phyloP scores from a whole-genome alignment of 73 alveolate species.

The Paramecium pentaurelia region DNA sequence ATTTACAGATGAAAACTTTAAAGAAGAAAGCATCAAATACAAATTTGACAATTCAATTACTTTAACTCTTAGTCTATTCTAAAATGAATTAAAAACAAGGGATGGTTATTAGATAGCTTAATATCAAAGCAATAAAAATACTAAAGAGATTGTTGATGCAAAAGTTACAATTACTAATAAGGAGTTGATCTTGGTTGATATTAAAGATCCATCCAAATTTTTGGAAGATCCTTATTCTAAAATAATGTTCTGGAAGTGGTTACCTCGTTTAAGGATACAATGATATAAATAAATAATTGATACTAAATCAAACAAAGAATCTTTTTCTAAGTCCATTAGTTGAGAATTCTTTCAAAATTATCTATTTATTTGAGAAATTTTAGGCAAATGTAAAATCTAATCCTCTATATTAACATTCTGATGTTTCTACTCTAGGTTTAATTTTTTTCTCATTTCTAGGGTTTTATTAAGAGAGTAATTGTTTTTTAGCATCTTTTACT shows the following conservation, averaged over 20 bases:
- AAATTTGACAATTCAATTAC: neutral
- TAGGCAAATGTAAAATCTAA: neutral
- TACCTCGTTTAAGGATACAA: neutral
- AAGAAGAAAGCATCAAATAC: neutral
- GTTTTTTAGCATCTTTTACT: neutral
- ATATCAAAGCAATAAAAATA: neutral
- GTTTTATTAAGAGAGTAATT: neutral
- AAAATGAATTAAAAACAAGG: neutral
- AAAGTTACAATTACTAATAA: neutral
- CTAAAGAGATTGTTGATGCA: neutral
- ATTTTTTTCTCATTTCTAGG: neutral
- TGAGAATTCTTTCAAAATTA: constrained; percentile 13
- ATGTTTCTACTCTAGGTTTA: neutral
- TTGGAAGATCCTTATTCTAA: constrained; percentile 36
- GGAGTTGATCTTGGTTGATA: neutral
- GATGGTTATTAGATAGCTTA: neutral
- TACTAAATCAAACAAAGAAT: constrained; percentile 27
- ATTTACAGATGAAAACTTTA: constrained; percentile 5
- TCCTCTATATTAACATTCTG: neutral
- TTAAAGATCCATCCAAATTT: constrained; percentile 5
- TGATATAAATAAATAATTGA: neutral
- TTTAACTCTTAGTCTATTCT: neutral
- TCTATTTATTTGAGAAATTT: constrained; percentile 13
- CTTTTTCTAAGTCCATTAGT: neutral
- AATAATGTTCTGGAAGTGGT: neutral